Base-by-base conservation (phyloP, 1,139 yeast species). In the Yamadazyma siamensis region DNA sequence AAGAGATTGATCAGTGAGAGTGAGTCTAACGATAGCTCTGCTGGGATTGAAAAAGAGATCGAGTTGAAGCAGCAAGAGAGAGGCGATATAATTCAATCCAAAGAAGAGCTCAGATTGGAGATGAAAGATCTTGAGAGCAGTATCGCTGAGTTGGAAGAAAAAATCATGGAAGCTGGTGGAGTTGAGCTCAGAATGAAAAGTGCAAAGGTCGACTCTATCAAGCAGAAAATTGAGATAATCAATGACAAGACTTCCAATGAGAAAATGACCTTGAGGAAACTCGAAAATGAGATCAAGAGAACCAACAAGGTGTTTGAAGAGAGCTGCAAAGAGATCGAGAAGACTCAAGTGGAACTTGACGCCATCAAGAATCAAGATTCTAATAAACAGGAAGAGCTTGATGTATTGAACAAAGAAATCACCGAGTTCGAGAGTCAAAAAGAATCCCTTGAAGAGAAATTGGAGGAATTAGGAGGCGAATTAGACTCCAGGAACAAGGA, bases 111-210 rank as follows among this genome's bases (percentile, higher is more conserved):
- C 13, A 69, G 73, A 43, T 58, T 62, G 2, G 76, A 77, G 46
- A 77, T 88, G 49, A 56, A 63, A 22, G 79, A 72, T 13, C 59
- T 80, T 15, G 89, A 84, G 40, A 49, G 57, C 6, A 68, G 72
- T 35, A 83, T 89, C 26, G 65, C 69, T 10, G 65, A 47, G 0
- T 59, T 88, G 6, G 89, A 87, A 45, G 86, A 80, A 35, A 71
- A 80, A 49, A 86, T 94, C 21, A 77, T 89, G 85, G 82, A 84
- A 36, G 83, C 88, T 32, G 98, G 99, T 32, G 99, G 99, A 41
- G 81, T 85, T 9, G 80, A 80, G 40, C 67, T 91, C 41, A 78
- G 89, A 34, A 57, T 84, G 39, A 96, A 88, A 48, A 84, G 79
- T 43, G 75, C 94, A 2, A 83, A 79, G 47, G 96, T 91, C 9